Evolutionary conservation across 345 rosid species (phyloP).

Genomic region (Draba incana): DNA sequence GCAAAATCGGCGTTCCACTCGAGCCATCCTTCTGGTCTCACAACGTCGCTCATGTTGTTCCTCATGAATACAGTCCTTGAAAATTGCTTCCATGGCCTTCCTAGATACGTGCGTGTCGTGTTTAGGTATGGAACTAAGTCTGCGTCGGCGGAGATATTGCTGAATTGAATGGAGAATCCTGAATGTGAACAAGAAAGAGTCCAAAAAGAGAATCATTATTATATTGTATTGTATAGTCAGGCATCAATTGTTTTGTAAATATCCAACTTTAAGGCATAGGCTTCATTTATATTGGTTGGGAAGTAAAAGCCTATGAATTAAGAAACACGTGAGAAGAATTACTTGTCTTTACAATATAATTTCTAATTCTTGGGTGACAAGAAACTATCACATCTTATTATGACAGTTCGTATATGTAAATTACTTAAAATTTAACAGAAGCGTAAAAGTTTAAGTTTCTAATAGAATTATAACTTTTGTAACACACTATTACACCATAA

Average conservation of each 20-base stretch:
- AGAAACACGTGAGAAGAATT: neutral
- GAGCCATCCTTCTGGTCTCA: slow-evolving; percentile 86
- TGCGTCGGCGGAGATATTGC: slow-evolving; percentile 72
- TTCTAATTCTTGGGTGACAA: neutral
- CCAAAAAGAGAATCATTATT: slow-evolving; percentile 1
- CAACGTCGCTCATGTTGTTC: slow-evolving; percentile 53
- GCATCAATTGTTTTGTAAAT: neutral
- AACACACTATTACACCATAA: slow-evolving; percentile 34
- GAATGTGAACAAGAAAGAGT: slow-evolving; percentile 23
- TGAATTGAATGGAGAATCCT: slow-evolving; percentile 87
- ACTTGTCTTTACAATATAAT: neutral
- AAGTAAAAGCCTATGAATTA: neutral
- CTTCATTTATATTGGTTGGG: neutral
- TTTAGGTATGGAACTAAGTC: slow-evolving; percentile 54
- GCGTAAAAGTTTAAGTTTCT: neutral
- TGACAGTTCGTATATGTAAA: neutral
- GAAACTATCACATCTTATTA: neutral
- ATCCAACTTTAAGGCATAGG: neutral
- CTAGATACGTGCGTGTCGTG: slow-evolving; percentile 69
- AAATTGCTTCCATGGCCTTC: slow-evolving; percentile 86
- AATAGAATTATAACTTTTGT: too few species aligned
- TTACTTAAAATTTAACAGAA: neutral
- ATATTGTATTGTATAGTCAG: neutral
- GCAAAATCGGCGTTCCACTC: slow-evolving; percentile 70
- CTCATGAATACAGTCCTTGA: slow-evolving; percentile 84